These are phyloP conservation scores for Xylariaceae sp. DNA, from an alignment of 2,329 filamentous ascomycete species.

Conservation along the genomic window DNA sequence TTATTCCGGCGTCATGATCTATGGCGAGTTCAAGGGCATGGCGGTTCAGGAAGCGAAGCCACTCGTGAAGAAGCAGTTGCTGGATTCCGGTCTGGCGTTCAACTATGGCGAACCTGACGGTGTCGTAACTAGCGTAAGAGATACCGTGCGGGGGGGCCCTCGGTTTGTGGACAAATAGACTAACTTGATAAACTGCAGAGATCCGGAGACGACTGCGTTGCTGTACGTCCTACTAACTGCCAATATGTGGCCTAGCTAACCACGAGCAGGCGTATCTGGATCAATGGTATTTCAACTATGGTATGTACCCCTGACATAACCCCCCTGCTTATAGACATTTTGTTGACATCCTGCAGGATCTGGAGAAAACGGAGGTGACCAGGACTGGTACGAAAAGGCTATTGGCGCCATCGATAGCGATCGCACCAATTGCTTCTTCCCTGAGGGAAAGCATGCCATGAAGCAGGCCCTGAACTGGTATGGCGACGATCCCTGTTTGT, in stretches of 20 bases:
- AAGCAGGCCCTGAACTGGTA: constrained; percentile 74
- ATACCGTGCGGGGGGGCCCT: no score
- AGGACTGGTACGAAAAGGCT: constrained; percentile 67
- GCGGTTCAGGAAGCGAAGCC: constrained; percentile 82
- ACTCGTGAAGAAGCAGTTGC: constrained; percentile 72
- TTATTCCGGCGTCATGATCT: constrained; percentile 87
- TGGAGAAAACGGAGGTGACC: constrained; percentile 13
- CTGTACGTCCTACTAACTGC: constrained; percentile 3
- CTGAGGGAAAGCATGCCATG: constrained; percentile 73
- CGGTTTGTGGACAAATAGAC: no score
- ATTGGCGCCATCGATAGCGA: constrained; percentile 66
- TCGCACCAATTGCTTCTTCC: constrained; percentile 60
- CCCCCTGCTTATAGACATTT: constrained; percentile 37
- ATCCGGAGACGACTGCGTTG: constrained; percentile 1
- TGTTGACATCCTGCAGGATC: constrained; percentile 31
- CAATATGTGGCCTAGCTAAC: constrained; percentile 1
- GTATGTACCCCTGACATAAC: constrained; percentile 51
- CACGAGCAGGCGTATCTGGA: constrained; percentile 63
- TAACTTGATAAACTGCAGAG: no score
- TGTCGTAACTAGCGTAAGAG: constrained; percentile 11
- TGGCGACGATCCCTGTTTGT: no score
- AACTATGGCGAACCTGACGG: constrained; percentile 84
- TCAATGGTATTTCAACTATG: constrained; percentile 98
- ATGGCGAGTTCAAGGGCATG: constrained; percentile 83
- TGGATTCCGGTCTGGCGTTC: constrained; percentile 76